These are phyloP conservation scores for Pseudogymnoascus sp. DNA, from an alignment of 2,329 filamentous ascomycete species.

Conservation along the genomic window DNA sequence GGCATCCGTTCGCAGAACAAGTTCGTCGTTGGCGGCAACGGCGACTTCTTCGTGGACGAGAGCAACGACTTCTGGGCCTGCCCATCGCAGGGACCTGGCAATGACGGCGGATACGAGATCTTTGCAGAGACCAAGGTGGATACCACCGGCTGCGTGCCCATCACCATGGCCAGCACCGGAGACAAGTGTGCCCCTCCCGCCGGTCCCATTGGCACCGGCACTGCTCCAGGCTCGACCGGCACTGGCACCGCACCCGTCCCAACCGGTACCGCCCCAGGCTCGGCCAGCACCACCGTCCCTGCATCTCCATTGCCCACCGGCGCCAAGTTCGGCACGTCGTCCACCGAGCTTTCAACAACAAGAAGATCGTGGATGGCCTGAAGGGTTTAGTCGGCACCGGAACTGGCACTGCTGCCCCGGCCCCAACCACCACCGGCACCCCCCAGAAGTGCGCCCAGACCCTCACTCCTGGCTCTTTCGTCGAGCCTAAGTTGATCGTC, in stretches of 20 bases:
- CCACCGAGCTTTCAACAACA: slow-evolving; percentile 1
- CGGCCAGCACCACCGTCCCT: neutral
- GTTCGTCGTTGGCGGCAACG: slow-evolving; percentile 21
- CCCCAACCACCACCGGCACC: slow-evolving; percentile 5
- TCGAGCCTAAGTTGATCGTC: slow-evolving; percentile 26
- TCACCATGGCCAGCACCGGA: slow-evolving; percentile 17
- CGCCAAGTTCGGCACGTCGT: neutral
- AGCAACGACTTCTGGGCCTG: slow-evolving; percentile 24
- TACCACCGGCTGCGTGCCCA: slow-evolving; percentile 21
- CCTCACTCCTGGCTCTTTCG: slow-evolving; percentile 18
- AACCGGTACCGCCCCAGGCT: neutral
- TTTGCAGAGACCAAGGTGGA: slow-evolving; percentile 20
- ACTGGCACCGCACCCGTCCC: neutral
- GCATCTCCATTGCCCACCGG: slow-evolving; percentile 4
- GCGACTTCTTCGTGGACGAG: slow-evolving; percentile 17
- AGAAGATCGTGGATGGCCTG: neutral
- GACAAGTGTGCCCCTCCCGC: slow-evolving; percentile 1
- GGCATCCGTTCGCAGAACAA: slow-evolving; percentile 14
- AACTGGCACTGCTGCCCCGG: neutral
- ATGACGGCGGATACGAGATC: slow-evolving; percentile 25
- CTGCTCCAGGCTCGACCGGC: neutral
- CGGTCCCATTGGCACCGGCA: slow-evolving; percentile 4
- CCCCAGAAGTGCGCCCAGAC: slow-evolving; percentile 21
- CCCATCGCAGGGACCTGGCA: slow-evolving; percentile 20
- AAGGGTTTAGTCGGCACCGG: neutral